Conservation (phyloP, 1,139 yeast species). For the Nakaseomyces delphensis region DNA sequence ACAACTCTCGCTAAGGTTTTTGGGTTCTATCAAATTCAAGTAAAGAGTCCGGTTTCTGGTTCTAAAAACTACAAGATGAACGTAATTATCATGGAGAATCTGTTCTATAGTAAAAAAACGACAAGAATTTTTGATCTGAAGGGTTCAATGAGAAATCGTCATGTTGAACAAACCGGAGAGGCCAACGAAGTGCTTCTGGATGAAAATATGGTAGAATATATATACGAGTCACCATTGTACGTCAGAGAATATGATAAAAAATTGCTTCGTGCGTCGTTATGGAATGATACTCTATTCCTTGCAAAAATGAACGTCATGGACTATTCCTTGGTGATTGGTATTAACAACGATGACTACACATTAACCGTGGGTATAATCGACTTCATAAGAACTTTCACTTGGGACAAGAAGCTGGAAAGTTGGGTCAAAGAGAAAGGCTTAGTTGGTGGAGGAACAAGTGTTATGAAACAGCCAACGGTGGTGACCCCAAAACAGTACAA, state of each 20-base stretch:
- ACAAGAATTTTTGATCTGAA: conserved; percentile 88
- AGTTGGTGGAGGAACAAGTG: conserved; percentile 78
- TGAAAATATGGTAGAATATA: conserved; percentile 97
- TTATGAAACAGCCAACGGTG: conserved; percentile 91
- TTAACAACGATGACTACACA: conserved; percentile 56
- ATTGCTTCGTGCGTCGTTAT: conserved; percentile 73
- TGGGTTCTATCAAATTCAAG: conserved; percentile 91
- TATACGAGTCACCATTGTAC: conserved; percentile 90
- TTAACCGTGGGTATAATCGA: conserved; percentile 92
- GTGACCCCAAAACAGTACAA: conserved; percentile 95
- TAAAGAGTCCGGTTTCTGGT: conserved; percentile 67
- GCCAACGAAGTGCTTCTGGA: conserved; percentile 91
- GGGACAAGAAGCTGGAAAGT: conserved; percentile 97
- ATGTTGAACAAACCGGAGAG: conserved; percentile 91
- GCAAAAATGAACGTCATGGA: conserved; percentile 99
- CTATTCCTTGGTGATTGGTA: conserved; percentile 88
- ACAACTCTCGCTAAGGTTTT: conserved; percentile 90
- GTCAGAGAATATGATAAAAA: conserved; percentile 89
- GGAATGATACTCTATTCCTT: conserved; percentile 88
- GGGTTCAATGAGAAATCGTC: conserved; percentile 96
- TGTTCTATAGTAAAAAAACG: conserved; percentile 77
- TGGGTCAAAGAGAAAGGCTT: conserved; percentile 96
- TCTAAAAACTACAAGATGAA: conserved; percentile 71
- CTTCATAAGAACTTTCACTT: conserved; percentile 89
- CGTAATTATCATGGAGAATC: conserved; percentile 89